Conservation (phyloP, 1,284 basidiomycete species). For the Ustilago tritici region DNA sequence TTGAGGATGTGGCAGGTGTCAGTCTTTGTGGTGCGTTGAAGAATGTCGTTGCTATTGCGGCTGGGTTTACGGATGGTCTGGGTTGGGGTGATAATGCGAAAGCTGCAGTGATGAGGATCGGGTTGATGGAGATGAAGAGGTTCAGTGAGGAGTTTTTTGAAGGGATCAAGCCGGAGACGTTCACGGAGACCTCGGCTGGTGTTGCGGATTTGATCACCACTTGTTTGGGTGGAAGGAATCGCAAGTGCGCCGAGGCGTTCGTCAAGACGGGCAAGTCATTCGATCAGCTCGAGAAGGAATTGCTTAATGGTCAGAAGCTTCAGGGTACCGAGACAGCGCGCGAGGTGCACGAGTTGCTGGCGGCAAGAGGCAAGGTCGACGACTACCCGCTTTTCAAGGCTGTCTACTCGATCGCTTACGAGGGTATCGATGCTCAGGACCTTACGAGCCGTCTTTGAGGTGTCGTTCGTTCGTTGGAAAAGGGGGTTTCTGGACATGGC, state of each 20-base stretch:
- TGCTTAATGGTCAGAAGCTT: conserved; percentile 75
- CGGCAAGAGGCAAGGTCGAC: conserved; percentile 71
- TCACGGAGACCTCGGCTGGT: conserved; percentile 73
- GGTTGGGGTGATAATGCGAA: conserved; percentile 75
- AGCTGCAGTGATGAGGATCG: conserved; percentile 74
- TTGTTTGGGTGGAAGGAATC: conserved; percentile 74
- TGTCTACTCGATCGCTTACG: conserved; percentile 69
- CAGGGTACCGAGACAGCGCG: conserved; percentile 74
- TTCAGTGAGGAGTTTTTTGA: conserved; percentile 74
- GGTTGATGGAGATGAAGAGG: conserved; percentile 70
- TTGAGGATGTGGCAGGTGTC: conserved; percentile 75
- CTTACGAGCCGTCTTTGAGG: conserved; percentile 67
- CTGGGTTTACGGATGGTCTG: conserved; percentile 74
- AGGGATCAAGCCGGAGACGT: conserved; percentile 73
- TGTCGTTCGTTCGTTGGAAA: background rate
- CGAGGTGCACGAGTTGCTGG: conserved; percentile 73
- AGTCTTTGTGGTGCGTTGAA: conserved; percentile 75
- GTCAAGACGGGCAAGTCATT: conserved; percentile 74
- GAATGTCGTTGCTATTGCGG: conserved; percentile 74
- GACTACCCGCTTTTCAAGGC: conserved; percentile 74
- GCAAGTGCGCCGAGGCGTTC: conserved; percentile 73
- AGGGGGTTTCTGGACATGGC: background rate
- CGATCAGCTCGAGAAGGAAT: conserved; percentile 73
- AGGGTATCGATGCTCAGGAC: conserved; percentile 69
- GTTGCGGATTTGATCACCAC: conserved; percentile 76